Base-by-base conservation (phyloP, 306 rosid species). In the Astragalus glycyphyllos region DNA sequence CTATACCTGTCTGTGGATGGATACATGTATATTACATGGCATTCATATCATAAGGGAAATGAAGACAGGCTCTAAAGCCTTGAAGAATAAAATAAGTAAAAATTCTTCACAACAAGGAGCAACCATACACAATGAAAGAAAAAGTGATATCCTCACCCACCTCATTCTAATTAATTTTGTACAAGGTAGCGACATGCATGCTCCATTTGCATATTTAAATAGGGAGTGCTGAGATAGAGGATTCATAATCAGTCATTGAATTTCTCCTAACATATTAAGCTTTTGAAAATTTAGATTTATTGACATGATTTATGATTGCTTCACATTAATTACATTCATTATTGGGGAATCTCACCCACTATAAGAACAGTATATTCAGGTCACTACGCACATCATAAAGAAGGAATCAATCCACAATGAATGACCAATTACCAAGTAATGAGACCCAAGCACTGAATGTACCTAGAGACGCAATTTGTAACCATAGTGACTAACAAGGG, bases 221-320 rank as follows among this genome's bases (percentile, higher is more conserved):
- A 4, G 46, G 13, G 48, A 8, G 14, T 29, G 66, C 29, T 7
- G 57, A 70, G 75, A 40, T 32, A 61, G 15, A 12, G 5, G 66
- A 62, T 40, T 51, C 53, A 73, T 62, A 51, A 51, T 41, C 64
- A 40, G 10, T 73, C 23, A 51, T 73, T 62, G 37, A 29, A 56
- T 23, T 35, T 17, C 13, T 26, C 13, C 62, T 62, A 49, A 49
- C 31, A 37, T 51, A 34, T 42, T 69, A 20, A 40, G 23, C 53
- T 54, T 45, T 51, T 31, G 11, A 57, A 47, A 59, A 4, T 45
- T 23, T 47, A 59, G 40, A 58, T 59, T 72, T 73, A 12, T 49
- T 37, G 29, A 40, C 70, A 72, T 20, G 32, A 37, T 13, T 13
- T 61, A 49, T 10, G 31, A 73, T 61, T 49, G 63, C 31, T 14